Percentiles rank a stretch among this genome's conserved stretches.
phyloP scores from a whole-genome alignment of 257 asterid genomes.

The Ballota nigra region DNA sequence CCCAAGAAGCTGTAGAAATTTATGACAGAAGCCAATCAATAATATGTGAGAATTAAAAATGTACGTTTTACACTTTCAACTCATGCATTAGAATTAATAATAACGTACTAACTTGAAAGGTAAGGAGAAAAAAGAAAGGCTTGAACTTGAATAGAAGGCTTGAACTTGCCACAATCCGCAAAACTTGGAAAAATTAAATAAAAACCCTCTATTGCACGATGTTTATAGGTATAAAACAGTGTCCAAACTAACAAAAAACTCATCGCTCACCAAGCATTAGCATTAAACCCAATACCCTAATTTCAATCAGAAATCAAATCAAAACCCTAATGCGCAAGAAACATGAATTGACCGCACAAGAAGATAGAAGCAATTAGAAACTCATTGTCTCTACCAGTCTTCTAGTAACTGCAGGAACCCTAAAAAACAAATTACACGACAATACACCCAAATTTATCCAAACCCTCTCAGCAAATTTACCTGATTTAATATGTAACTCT shows the following conservation, averaged over 20 bases:
- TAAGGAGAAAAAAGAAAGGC: too few relatives aligned
- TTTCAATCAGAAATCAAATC: constrained; percentile 6
- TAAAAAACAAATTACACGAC: not conserved
- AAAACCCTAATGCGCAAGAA: constrained; percentile 28
- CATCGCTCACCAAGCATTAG: not conserved
- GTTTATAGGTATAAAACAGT: not conserved
- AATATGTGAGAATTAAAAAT: not conserved
- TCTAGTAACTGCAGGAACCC: constrained; percentile 7
- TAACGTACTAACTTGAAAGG: too few relatives aligned
- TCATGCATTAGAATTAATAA: not conserved
- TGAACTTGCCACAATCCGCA: not conserved
- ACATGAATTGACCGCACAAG: not conserved
- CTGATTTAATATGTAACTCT: constrained; percentile 90
- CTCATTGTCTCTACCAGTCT: not conserved
- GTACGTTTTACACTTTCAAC: not conserved
- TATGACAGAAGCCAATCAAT: constrained; percentile 11
- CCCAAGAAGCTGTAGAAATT: constrained; percentile 81
- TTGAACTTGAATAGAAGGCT: not conserved
- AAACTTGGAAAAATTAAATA: not conserved
- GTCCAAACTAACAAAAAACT: not conserved
- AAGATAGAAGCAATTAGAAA: not conserved
- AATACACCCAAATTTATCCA: not conserved
- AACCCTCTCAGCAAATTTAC: constrained; percentile 31
- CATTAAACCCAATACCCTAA: constrained; percentile 22
- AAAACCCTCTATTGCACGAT: not conserved